Conservation (phyloP, 305 asterid genomes). For the Fraxinus dipetala region DNA sequence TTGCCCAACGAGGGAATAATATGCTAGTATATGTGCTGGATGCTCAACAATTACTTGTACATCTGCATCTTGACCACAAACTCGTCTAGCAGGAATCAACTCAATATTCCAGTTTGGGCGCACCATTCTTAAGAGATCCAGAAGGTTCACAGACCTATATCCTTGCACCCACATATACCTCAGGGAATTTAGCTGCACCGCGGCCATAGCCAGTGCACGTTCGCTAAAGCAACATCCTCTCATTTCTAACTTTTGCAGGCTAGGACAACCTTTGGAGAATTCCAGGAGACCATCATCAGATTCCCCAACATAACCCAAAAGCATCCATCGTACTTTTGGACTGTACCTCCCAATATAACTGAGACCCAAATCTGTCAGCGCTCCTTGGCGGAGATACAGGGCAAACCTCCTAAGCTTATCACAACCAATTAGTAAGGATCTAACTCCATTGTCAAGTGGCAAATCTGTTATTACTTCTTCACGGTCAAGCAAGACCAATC, state of each 20-base stretch:
- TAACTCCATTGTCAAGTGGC: slow-evolving; percentile 90
- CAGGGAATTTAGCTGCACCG: slow-evolving; percentile 47
- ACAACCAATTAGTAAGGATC: slow-evolving; percentile 68
- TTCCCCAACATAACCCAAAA: slow-evolving; percentile 83
- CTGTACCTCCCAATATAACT: slow-evolving; percentile 71
- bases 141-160: slow-evolving; percentile 46
- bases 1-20: slow-evolving; percentile 85
- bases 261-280: slow-evolving; percentile 86
- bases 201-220: slow-evolving; percentile 70
- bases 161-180: slow-evolving; percentile 97
- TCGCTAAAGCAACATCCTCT: slow-evolving; percentile 91
- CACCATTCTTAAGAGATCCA: slow-evolving; percentile 56
- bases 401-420: slow-evolving; percentile 73
- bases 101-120: slow-evolving; percentile 90
- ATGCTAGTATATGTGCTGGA: slow-evolving; percentile 92
- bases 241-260: slow-evolving; percentile 75
- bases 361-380: slow-evolving; percentile 81
- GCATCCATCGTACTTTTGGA: slow-evolving; percentile 85
- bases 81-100: slow-evolving; percentile 68
- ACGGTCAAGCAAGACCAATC: slow-evolving; percentile 77
- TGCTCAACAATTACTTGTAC: slow-evolving; percentile 40
- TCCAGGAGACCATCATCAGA: slow-evolving; percentile 78
- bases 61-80: slow-evolving; percentile 28
- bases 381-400: slow-evolving; percentile 75
- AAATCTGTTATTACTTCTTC: slow-evolving; percentile 72